Percentiles rank a stretch among this genome's conserved stretches.
Evolutionary conservation across 2,329 filamentous ascomycete species (phyloP).

Genomic region (Monosporascus ibericus): DNA sequence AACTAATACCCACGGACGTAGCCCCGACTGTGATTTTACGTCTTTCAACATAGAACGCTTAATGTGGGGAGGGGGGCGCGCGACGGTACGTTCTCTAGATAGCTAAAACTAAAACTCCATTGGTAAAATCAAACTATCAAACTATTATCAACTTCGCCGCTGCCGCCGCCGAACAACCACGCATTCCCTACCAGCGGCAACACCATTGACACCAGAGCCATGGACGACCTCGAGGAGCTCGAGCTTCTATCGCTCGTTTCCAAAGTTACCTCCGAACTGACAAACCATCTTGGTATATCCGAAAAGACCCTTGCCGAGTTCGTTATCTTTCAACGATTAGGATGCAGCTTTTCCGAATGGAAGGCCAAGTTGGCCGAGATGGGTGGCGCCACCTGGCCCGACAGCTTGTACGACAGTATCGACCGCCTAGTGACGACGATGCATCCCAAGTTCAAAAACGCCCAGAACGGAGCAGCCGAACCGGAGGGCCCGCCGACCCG

Average conservation of each 20-base stretch:
- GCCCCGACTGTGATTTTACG: background rate
- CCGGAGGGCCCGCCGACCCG: conserved; percentile 34
- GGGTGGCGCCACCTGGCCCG: conserved; percentile 74
- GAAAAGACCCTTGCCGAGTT: conserved; percentile 97
- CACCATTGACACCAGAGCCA: conserved; percentile 28
- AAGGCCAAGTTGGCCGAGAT: conserved; percentile 67
- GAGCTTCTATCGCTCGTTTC: conserved; percentile 92
- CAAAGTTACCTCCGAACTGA: conserved; percentile 87
- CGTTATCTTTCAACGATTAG: conserved; percentile 81
- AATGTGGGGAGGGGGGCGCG: background rate
- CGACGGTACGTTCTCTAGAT: background rate
- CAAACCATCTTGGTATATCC: conserved; percentile 88
- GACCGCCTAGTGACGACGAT: conserved; percentile 83
- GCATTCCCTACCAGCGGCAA: background rate
- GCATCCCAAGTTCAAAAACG: conserved; percentile 80
- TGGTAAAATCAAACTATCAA: background rate
- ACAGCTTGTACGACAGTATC: conserved; percentile 83
- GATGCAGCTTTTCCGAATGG: conserved; percentile 70
- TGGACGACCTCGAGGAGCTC: conserved; percentile 88
- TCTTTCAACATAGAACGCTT: background rate
- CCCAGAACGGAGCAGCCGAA: conserved; percentile 30
- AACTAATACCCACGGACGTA: background rate
- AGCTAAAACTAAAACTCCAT: background rate
- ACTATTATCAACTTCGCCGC: background rate
- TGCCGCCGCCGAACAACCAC: background rate